phyloP scores from a whole-genome alignment of 2,329 filamentous ascomycete genomes.

The Apiospora saccharicola region DNA sequence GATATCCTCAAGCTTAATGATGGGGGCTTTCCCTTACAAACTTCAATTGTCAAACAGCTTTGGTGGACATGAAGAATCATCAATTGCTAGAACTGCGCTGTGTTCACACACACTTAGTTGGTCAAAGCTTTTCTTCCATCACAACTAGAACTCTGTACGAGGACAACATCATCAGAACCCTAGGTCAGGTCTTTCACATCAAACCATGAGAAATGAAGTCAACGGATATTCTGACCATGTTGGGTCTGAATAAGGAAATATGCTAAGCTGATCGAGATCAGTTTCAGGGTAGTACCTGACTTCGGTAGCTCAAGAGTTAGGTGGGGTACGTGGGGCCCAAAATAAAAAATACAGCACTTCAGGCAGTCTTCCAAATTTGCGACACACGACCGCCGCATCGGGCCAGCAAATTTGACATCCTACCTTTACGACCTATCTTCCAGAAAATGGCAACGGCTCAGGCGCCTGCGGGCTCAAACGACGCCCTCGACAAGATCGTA shows the following conservation, averaged over 20 bases:
- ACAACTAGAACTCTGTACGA: background rate
- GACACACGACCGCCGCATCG: background rate
- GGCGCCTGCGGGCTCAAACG: conserved; percentile 38
- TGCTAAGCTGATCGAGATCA: background rate
- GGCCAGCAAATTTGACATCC: background rate
- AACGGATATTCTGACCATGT: background rate
- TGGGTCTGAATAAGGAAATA: background rate
- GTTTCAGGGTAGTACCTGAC: conserved; percentile 8
- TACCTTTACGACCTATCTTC: background rate
- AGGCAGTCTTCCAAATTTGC: background rate
- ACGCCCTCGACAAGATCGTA: conserved; percentile 49
- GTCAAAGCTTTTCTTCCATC: background rate
- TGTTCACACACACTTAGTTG: too few species aligned
- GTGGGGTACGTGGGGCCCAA: background rate
- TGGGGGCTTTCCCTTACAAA: too few species aligned
- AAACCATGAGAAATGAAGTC: background rate
- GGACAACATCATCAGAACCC: background rate
- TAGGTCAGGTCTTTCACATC: too few species aligned
- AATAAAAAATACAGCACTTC: conserved; percentile 10
- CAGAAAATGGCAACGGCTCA: conserved; percentile 28
- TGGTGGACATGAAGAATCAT: too few species aligned
- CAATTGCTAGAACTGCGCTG: too few species aligned
- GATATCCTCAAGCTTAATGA: too few species aligned
- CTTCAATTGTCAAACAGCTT: too few species aligned
- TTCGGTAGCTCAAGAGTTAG: background rate